These are phyloP conservation scores for Aspergillus fijiensis DNA, from an alignment of 2,329 filamentous ascomycete genomes.

Conservation along the genomic window DNA sequence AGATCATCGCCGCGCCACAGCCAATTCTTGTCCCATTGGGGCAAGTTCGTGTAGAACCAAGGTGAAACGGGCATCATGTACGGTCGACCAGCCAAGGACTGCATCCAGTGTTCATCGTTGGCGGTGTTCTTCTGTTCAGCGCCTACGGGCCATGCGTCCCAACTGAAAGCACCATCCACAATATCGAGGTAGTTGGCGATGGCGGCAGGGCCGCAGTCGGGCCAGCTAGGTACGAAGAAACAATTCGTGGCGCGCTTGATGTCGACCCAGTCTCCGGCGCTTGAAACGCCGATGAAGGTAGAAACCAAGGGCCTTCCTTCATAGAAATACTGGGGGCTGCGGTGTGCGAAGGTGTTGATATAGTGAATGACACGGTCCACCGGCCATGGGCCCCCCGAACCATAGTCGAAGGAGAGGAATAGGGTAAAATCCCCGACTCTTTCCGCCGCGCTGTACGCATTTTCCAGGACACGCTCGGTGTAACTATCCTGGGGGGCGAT, in stretches of 20 bases:
- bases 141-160: slow-evolving; percentile 47
- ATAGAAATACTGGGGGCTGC: slow-evolving; percentile 29
- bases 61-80: slow-evolving; percentile 60
- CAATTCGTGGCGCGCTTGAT: slow-evolving; percentile 42
- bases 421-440: slow-evolving; percentile 30
- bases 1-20: slow-evolving; percentile 61
- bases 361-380: slow-evolving; percentile 26
- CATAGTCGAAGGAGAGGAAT: slow-evolving; percentile 39
- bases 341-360: slow-evolving; percentile 28
- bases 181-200: slow-evolving; percentile 31
- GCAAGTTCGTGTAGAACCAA: slow-evolving; percentile 59
- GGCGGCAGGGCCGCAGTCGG: slow-evolving; percentile 33
- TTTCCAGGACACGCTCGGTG: slow-evolving; percentile 28
- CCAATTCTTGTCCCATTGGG: slow-evolving; percentile 61
- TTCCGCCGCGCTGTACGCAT: slow-evolving; percentile 32
- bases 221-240: slow-evolving; percentile 48
- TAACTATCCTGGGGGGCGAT: slow-evolving; percentile 33
- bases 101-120: slow-evolving; percentile 44
- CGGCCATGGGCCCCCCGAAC: slow-evolving; percentile 30
- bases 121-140: slow-evolving; percentile 39
- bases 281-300: slow-evolving; percentile 44
- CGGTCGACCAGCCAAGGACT: slow-evolving; percentile 37
- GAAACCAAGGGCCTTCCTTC: slow-evolving; percentile 38
- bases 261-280: slow-evolving; percentile 42
- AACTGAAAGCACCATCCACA: slow-evolving; percentile 44